Base-by-base conservation (phyloP, 2,329 filamentous ascomycete species). In the Neofusicoccum sp. region DNA sequence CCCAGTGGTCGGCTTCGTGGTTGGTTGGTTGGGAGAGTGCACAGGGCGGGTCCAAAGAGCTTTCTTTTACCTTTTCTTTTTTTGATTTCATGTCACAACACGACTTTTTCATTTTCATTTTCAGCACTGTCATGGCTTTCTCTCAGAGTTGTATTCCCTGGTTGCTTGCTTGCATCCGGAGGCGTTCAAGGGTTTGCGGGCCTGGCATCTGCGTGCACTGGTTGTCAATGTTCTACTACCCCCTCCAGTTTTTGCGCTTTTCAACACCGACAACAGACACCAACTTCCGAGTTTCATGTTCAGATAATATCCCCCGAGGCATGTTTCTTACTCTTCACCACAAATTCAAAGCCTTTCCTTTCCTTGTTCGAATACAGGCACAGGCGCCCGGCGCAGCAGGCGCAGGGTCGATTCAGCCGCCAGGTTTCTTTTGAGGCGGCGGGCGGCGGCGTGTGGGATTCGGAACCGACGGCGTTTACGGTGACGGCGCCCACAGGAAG, bases 51-150 rank as follows among this genome's bases (percentile, higher is more conserved):
- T 11, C 7, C 43, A 43, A 43, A 56, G 36, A 56, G 51, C 30
- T 59, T 59, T 59, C 41, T 20, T 28, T 33, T 40, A 48, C 12
- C 12, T 30, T 48, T 38, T 41, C 20, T 28, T 34, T 48, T 58
- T 31, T 49, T 59, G 34, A 49, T 59, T 59, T 49, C 57, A 59
- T 59, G 57, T 59, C 45, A 59, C 57, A 49, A 59, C 45, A 59
- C 57, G 45, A 49, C 57, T 49, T 49, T 49, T 49, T 49, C 33
- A 9, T 49, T 59, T 58, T 36, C 34, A 28, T 41, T 31, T 58
- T 40, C 56, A 47, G 31, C 56, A 58, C 51, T 56, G 51, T 56
- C 51, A 56, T 56, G 51, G 51, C 51, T 56, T 56, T 56, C 51
- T 56, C 51, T 43, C 38, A 56, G 24, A 56, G 51, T 56, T 56